A percentile compares a stretch with the other conserved stretches of the same genome.
These are phyloP conservation scores for Lenzites betulinus DNA, from an alignment of 768 basidiomycete genomes.

Conservation along the genomic window DNA sequence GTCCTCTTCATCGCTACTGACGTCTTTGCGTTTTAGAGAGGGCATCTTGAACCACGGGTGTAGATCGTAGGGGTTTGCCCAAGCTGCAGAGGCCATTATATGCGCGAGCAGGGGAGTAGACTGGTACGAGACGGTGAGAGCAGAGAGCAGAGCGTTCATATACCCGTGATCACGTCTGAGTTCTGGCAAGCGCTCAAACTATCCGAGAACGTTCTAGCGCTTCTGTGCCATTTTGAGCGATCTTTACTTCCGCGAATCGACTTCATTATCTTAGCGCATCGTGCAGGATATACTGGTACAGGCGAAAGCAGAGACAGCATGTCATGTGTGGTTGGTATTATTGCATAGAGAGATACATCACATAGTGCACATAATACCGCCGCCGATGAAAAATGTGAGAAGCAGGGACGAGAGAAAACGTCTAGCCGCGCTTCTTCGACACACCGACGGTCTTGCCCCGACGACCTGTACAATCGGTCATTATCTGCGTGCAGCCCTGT, in stretches of 20 bases:
- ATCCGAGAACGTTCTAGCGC: slow-evolving; percentile 23
- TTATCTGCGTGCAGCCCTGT: background rate
- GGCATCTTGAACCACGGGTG: slow-evolving; percentile 50
- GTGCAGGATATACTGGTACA: background rate
- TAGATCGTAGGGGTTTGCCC: slow-evolving; percentile 34
- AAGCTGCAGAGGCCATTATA: slow-evolving; percentile 37
- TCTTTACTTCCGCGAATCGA: background rate
- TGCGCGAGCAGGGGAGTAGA: background rate
- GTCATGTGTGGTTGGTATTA: slow-evolving; percentile 24
- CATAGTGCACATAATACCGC: slow-evolving; percentile 24
- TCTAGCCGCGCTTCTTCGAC: slow-evolving; percentile 81
- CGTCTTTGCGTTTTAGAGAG: slow-evolving; percentile 43
- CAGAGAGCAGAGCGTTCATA: background rate
- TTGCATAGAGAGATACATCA: slow-evolving; percentile 22
- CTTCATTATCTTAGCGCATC: background rate
- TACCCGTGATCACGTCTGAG: background rate
- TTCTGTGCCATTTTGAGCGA: background rate
- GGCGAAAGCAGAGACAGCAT: slow-evolving; percentile 13
- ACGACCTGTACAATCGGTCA: slow-evolving; percentile 57
- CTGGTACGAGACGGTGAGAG: background rate
- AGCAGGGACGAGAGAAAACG: slow-evolving; percentile 9
- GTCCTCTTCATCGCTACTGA: slow-evolving; percentile 24
- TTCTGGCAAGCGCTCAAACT: slow-evolving; percentile 11
- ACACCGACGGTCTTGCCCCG: slow-evolving; percentile 97
- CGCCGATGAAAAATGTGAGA: slow-evolving; percentile 16